Percentiles rank a stretch among this genome's conserved stretches.
Conservation (phyloP, 352 stramenopile genomes). For the Globisporangium solare region DNA sequence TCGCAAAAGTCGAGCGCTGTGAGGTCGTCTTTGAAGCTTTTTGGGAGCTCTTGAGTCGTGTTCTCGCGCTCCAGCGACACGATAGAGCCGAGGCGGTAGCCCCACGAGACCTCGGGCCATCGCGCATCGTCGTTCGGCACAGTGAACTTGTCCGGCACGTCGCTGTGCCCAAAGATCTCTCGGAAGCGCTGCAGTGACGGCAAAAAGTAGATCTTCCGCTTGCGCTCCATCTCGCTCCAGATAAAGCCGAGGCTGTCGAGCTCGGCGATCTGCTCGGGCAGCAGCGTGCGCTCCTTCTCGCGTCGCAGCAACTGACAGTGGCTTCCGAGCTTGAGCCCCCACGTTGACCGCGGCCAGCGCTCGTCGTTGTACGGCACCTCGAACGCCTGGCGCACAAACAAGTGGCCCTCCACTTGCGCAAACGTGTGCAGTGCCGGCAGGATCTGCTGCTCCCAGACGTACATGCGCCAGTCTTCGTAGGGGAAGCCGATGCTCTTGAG, state of each 20-base stretch:
- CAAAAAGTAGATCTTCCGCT: conserved; percentile 55
- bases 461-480: conserved; percentile 61
- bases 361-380: conserved; percentile 63
- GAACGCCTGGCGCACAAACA: conserved; percentile 90
- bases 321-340: conserved; percentile 87
- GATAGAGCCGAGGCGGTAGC: conserved; percentile 18
- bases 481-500: conserved; percentile 64
- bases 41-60: background rate
- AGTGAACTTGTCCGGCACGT: conserved; percentile 33
- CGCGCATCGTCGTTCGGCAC: conserved; percentile 16
- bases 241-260: conserved; percentile 67
- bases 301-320: conserved; percentile 88
- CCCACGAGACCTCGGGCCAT: conserved; percentile 20
- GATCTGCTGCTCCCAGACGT: conserved; percentile 71
- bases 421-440: conserved; percentile 74
- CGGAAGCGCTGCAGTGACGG: conserved; percentile 28
- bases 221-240: conserved; percentile 66
- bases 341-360: conserved; percentile 81
- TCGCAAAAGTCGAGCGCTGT: conserved; percentile 42
- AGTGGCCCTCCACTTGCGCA: conserved; percentile 85
- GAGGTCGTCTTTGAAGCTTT: conserved; percentile 16
- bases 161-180: conserved; percentile 30
- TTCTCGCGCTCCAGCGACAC: conserved; percentile 16
- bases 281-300: conserved; percentile 39
- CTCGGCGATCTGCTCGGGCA: conserved; percentile 20